These are phyloP conservation scores for Dichotomocladium elegans DNA, from an alignment of 371 early-diverging fungal genomes.

Conservation along the genomic window DNA sequence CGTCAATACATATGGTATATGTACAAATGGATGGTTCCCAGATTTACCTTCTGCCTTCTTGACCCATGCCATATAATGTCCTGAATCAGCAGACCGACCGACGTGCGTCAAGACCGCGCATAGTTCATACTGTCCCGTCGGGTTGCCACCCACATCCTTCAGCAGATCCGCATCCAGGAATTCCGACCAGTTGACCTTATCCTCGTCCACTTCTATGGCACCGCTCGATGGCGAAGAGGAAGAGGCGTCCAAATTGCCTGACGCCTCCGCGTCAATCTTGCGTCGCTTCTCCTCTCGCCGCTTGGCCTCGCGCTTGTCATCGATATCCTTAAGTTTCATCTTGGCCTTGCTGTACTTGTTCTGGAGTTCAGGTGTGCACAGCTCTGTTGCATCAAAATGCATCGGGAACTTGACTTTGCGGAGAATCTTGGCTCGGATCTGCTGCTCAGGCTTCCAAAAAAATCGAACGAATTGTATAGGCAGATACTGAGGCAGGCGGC, in stretches of 20 bases:
- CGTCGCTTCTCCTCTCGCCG: slow-evolving; percentile 63
- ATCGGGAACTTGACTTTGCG: slow-evolving; percentile 91
- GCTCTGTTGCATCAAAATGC: slow-evolving; percentile 81
- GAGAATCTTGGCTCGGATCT: slow-evolving; percentile 88
- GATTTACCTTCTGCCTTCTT: slow-evolving; percentile 50
- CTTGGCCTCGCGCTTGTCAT: slow-evolving; percentile 72
- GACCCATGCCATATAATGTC: slow-evolving; percentile 93
- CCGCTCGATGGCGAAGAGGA: slow-evolving; percentile 22
- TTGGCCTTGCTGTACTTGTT: slow-evolving; percentile 75
- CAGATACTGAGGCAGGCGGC: slow-evolving; percentile 85
- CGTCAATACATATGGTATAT: slow-evolving; percentile 2
- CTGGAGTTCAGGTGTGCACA: slow-evolving; percentile 84
- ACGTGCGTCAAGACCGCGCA: slow-evolving; percentile 85
- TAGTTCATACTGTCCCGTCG: slow-evolving; percentile 78
- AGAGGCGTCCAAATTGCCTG: slow-evolving; percentile 9
- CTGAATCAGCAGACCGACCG: slow-evolving; percentile 82
- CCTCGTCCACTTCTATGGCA: slow-evolving; percentile 26
- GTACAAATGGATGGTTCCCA: background rate
- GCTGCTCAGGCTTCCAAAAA: slow-evolving; percentile 89
- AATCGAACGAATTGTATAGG: slow-evolving; percentile 92
- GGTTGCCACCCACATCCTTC: slow-evolving; percentile 78
- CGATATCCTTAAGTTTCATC: slow-evolving; percentile 65
- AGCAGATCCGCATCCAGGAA: slow-evolving; percentile 70
- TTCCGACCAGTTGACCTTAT: slow-evolving; percentile 40
- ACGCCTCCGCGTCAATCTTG: slow-evolving; percentile 40